Conservation (phyloP, 768 basidiomycete genomes). For the Lentinula lateritia region DNA sequence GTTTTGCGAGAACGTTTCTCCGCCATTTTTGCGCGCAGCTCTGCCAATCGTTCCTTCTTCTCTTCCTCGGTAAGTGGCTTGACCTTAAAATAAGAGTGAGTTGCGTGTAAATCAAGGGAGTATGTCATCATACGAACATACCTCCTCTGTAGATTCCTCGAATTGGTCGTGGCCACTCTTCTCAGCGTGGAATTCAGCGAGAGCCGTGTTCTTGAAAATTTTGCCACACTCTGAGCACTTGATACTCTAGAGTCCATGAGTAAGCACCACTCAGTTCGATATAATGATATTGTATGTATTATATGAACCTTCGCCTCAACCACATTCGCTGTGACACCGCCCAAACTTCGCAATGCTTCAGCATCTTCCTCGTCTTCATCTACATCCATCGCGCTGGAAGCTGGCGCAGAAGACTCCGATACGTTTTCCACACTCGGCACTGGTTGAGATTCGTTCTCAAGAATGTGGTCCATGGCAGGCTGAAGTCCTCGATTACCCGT, state of each 20-base stretch:
- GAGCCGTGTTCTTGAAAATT: conserved; percentile 76
- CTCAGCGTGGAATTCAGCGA: conserved; percentile 91
- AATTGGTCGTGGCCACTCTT: conserved; percentile 95
- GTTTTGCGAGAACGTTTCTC: conserved; percentile 74
- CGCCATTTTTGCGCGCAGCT: conserved; percentile 74
- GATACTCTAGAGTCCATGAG: conserved; percentile 51
- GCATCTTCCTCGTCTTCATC: conserved; percentile 73
- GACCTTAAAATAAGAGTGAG: conserved; percentile 42
- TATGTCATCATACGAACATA: conserved; percentile 17
- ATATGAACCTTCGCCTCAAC: conserved; percentile 63
- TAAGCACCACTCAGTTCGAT: background rate
- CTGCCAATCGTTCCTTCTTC: conserved; percentile 73
- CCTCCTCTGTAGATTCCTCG: conserved; percentile 94
- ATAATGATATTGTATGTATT: conserved; percentile 10
- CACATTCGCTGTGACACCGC: conserved; percentile 32
- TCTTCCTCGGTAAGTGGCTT: conserved; percentile 95
- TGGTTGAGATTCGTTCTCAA: conserved; percentile 73
- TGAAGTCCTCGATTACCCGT: conserved; percentile 83
- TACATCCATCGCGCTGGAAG: conserved; percentile 35
- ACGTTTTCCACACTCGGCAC: conserved; percentile 59
- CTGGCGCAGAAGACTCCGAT: conserved; percentile 27
- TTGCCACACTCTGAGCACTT: conserved; percentile 84
- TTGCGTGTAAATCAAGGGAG: conserved; percentile 1
- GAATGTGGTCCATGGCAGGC: conserved; percentile 84
- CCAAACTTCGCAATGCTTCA: conserved; percentile 50